Evolutionary conservation across 805 yeast species (phyloP), one percentile per base, ranked within the genome.

Genomic region (Wickerhamomyces kurtzmanii): DNA sequence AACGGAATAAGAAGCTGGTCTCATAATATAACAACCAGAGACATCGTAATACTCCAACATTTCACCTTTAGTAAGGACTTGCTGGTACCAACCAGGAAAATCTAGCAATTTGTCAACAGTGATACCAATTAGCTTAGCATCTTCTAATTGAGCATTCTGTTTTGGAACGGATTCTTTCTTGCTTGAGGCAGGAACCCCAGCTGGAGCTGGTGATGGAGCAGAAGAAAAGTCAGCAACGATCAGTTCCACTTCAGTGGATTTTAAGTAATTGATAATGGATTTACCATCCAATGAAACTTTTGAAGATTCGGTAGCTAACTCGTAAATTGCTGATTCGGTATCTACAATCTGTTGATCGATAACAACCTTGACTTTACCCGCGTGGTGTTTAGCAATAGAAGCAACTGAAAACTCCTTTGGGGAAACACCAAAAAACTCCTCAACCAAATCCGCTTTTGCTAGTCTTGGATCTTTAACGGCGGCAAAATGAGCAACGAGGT

Each of bases 11-110:
- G 97, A 87, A 43, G 87, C 82, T 31, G 99, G 99, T 61, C 96
- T 80, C 68, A 91, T 65, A 48, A 91, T 91, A 59, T 91, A 91
- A 67, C 99, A 91, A 45, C 99, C 99, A 29, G 96, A 86, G 28
- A 91, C 97, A 53, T 93, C 98, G 53, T 91, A 91, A 67, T 91
- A 91, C 55, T 93, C 98, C 47, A 91, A 70, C 95, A 93, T 84
- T 59, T 91, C 99, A 59, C 96, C 94, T 62, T 91, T 91, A 48
- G 93, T 82, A 41, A 87, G 70, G 34, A 93, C 79, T 65, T 91
- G 98, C 47, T 87, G 87, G 65, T 91, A 91, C 99, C 99, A 91
- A 29, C 86, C 75, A 37, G 98, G 76, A 67, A 91, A 91, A 54
- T 91, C 98, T 47, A 74, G 66, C 38, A 75, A 72, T 62, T 91